Evolutionary conservation across 495 filamentous ascomycete species (phyloP).

Genomic region (Hypoxylon rickii): DNA sequence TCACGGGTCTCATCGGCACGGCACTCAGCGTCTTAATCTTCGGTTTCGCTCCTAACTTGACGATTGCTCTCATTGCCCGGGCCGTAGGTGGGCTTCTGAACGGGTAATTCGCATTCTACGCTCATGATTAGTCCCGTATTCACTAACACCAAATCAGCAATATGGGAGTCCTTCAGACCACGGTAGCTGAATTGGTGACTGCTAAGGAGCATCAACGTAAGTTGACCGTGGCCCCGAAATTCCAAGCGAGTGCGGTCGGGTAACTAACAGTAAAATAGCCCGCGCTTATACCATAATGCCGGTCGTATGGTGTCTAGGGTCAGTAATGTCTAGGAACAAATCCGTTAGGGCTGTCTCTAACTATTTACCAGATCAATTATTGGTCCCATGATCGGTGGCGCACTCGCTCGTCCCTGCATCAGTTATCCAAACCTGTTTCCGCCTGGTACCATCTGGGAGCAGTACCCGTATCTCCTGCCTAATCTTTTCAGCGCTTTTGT

Average conservation of each 20-base stretch:
- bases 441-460: slow-evolving; percentile 75
- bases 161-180: slow-evolving; percentile 93
- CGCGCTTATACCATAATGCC: slow-evolving; percentile 97
- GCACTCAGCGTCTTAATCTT: slow-evolving; percentile 93
- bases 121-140: no score
- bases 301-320: slow-evolving; percentile 95
- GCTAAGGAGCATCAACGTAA: slow-evolving; percentile 87
- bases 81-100: slow-evolving; percentile 91
- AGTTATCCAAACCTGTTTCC: slow-evolving; percentile 79
- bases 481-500: slow-evolving; percentile 87
- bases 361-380: slow-evolving; percentile 66
- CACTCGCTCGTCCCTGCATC: slow-evolving; percentile 81
- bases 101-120: no score
- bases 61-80: slow-evolving; percentile 82
- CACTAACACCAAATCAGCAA: slow-evolving; percentile 57
- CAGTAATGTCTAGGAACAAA: slow-evolving; percentile 26
- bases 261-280: slow-evolving; percentile 53
- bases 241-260: slow-evolving; percentile 4
- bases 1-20: slow-evolving; percentile 86
- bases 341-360: slow-evolving; percentile 7
- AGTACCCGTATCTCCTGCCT: slow-evolving; percentile 88
- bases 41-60: slow-evolving; percentile 84
- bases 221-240: slow-evolving; percentile 33
- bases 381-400: slow-evolving; percentile 87
- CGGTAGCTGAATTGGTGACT: slow-evolving; percentile 89